These are phyloP conservation scores for Erythrobasidium yunnanense DNA, from an alignment of 768 basidiomycete species.

Conservation along the genomic window DNA sequence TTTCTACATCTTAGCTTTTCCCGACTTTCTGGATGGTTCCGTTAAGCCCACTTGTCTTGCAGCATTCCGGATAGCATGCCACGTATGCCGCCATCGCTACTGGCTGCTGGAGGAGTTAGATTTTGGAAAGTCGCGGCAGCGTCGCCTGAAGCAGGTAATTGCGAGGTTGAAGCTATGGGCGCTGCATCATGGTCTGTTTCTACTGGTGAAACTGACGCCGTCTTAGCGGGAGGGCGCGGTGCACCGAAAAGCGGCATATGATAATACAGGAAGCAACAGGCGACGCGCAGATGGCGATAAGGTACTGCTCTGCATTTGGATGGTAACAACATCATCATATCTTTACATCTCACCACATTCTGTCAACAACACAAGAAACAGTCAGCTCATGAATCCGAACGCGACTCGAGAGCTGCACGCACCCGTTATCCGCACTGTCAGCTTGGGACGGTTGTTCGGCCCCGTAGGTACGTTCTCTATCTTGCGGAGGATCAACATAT, in stretches of 20 bases:
- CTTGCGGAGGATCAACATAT: constrained; percentile 88
- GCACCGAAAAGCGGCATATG: too few relatives aligned
- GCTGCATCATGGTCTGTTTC: too few relatives aligned
- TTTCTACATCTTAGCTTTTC: not conserved
- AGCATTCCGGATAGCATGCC: constrained; percentile 9
- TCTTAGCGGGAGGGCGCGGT: too few relatives aligned
- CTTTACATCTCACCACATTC: constrained; percentile 32
- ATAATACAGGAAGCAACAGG: too few relatives aligned
- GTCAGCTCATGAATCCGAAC: not conserved
- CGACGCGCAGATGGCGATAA: too few relatives aligned
- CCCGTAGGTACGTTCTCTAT: constrained; percentile 86
- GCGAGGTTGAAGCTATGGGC: too few relatives aligned
- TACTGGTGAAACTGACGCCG: too few relatives aligned
- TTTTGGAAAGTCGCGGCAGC: too few relatives aligned
- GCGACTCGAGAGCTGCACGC: constrained; percentile 34
- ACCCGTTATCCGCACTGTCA: constrained; percentile 80
- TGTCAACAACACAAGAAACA: not conserved
- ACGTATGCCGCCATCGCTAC: not conserved
- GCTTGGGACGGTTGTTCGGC: constrained; percentile 75
- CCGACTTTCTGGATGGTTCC: not conserved
- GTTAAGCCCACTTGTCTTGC: constrained; percentile 12
- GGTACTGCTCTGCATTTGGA: too few relatives aligned
- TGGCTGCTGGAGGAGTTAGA: not conserved
- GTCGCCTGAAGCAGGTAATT: too few relatives aligned
- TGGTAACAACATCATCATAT: too few relatives aligned